A percentile compares a stretch with the other conserved stretches of the same genome.
phyloP scores from a whole-genome alignment of 345 rosid genomes.

The Punica granatum region DNA sequence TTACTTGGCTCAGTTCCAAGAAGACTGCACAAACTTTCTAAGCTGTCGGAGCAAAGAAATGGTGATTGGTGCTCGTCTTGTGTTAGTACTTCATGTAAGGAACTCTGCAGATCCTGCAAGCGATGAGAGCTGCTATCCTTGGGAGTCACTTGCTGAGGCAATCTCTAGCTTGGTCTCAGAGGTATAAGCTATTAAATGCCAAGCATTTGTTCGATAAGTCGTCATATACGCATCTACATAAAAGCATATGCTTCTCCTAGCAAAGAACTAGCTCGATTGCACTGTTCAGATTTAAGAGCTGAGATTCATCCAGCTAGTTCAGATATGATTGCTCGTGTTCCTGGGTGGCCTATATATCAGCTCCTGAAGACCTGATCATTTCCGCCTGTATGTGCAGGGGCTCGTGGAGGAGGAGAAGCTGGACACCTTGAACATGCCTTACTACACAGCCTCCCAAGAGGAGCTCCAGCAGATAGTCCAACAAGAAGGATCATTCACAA shows the following conservation, averaged over 20 bases:
- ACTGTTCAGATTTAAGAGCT: no score
- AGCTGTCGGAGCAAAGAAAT: conserved; percentile 17
- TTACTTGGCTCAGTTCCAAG: conserved; percentile 19
- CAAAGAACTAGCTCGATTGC: no score
- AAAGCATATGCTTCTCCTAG: no score
- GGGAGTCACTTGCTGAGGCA: conserved; percentile 14
- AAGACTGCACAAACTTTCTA: conserved; percentile 17
- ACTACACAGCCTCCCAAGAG: conserved; percentile 9
- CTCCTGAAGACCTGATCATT: background rate
- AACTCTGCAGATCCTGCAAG: background rate
- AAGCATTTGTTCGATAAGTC: no score
- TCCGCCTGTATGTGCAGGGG: conserved; percentile 1
- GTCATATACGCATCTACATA: no score
- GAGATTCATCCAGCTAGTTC: no score
- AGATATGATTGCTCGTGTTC: no score
- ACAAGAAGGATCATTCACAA: conserved; percentile 9
- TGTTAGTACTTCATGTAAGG: conserved; percentile 14
- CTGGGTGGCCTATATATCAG: no score
- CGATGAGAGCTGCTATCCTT: background rate
- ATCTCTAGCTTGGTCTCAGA: conserved; percentile 11
- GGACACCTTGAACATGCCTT: conserved; percentile 17
- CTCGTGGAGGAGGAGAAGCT: conserved; percentile 15
- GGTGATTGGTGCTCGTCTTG: conserved; percentile 12
- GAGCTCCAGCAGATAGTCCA: conserved; percentile 9
- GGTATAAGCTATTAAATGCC: conserved; percentile 7